Evolutionary conservation across 345 rosid genomes (phyloP).

Genomic region (Eucalyptus sideroxylon): DNA sequence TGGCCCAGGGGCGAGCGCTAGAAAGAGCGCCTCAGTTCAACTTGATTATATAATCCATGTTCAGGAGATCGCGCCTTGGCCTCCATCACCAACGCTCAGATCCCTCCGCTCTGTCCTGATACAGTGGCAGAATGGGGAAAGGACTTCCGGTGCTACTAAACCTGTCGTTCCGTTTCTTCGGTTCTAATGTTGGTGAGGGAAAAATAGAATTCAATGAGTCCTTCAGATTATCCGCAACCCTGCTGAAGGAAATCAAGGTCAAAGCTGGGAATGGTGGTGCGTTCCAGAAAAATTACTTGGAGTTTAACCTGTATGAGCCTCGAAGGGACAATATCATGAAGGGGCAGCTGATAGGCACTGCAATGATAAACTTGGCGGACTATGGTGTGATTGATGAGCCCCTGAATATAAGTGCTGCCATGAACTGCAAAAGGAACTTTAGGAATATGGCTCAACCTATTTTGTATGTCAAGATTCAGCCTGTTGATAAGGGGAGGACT

Average conservation of each 20-base stretch:
- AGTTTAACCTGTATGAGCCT: constrained; percentile 78
- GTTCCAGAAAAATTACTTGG: constrained; percentile 55
- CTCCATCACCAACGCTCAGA: constrained; percentile 77
- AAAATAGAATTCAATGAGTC: constrained; percentile 78
- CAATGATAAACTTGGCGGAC: constrained; percentile 63
- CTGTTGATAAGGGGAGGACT: constrained; percentile 22
- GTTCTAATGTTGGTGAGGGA: constrained; percentile 62
- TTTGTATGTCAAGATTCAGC: constrained; percentile 46
- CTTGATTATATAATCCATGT: constrained; percentile 55
- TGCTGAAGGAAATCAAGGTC: constrained; percentile 37
- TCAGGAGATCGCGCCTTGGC: constrained; percentile 91
- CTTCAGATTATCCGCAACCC: constrained; percentile 59
- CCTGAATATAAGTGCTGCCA: constrained; percentile 31
- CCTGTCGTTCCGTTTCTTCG: constrained; percentile 52
- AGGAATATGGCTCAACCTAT: constrained; percentile 63
- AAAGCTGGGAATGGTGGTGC: constrained; percentile 35
- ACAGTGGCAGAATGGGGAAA: constrained; percentile 89
- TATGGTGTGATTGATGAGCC: constrained; percentile 49
- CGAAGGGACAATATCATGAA: constrained; percentile 55
- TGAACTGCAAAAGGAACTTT: constrained; percentile 74
- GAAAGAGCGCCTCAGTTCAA: constrained; percentile 35
- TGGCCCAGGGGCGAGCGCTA: constrained; percentile 32
- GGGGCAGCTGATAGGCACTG: constrained; percentile 61
- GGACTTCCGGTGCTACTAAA: constrained; percentile 58
- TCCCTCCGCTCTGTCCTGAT: constrained; percentile 77